phyloP scores from a whole-genome alignment of 139 green algal genomes.

The Micractinium sp. region DNA sequence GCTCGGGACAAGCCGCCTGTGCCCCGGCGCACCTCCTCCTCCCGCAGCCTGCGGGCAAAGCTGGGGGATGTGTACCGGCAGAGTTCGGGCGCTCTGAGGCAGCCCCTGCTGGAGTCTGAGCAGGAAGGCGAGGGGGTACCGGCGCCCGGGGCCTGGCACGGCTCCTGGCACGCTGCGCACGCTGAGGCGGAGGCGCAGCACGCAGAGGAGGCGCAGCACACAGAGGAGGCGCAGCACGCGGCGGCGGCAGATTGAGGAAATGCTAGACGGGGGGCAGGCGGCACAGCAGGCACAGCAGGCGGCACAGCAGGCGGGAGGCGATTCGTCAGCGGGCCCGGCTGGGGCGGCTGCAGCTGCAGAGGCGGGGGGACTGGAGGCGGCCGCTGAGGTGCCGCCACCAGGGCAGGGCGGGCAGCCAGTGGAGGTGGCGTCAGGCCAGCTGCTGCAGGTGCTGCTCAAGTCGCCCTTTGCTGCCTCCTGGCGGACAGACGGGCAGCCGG shows the following conservation, averaged over 20 bases:
- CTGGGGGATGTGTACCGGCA: neutral
- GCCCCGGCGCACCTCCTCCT: conserved; percentile 1
- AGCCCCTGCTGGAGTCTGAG: conserved; percentile 3
- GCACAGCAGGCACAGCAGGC: too few relatives aligned
- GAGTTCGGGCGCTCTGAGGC: neutral
- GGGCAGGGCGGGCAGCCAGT: too few relatives aligned
- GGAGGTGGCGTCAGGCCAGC: too few relatives aligned
- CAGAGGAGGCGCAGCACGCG: neutral
- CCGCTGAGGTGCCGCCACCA: too few relatives aligned
- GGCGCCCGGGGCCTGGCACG: neutral
- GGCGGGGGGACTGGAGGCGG: too few relatives aligned
- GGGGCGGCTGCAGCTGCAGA: too few relatives aligned
- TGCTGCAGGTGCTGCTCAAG: too few relatives aligned
- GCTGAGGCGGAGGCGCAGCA: neutral
- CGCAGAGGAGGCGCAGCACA: too few relatives aligned
- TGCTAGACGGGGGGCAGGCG: neutral
- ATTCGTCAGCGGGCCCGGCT: too few relatives aligned
- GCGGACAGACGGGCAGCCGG: too few relatives aligned
- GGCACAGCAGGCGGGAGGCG: too few relatives aligned
- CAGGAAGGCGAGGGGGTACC: neutral
- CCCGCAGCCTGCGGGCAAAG: neutral
- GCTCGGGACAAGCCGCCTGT: conserved; percentile 9
- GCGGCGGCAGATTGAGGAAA: neutral
- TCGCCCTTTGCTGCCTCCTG: too few relatives aligned
- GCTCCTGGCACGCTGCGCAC: neutral